Base-by-base conservation (phyloP, 495 filamentous ascomycete species). In the Daldinia concentrica region DNA sequence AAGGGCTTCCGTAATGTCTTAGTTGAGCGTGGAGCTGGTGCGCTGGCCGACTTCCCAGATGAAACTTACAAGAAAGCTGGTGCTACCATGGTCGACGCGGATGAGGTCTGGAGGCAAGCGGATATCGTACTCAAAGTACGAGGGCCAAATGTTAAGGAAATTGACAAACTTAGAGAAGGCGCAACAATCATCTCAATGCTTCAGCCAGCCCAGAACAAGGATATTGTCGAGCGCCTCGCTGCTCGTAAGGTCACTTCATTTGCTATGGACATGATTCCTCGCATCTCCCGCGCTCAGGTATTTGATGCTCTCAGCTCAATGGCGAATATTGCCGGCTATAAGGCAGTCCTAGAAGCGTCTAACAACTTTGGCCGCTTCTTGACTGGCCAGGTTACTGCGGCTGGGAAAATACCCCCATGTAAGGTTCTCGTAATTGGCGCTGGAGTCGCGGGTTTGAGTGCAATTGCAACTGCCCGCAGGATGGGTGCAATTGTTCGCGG, bases 311-410 rank as follows among this genome's bases (percentile, higher is more conserved):
- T 93, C 69, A 91, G 90, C 76, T 93, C 90, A 9, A 94, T 94
- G 92, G 91, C 92, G 62, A 95, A 95, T 68, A 95, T 93, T 78
- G 91, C 92, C 19, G 92, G 92, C 4, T 95, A 95, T 79, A 95
- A 93, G 77, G 92, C 91, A 17, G 90, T 95, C 1, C 79, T 95
- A 56, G 91, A 94, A 75, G 92, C 92, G 1, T 92, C 91, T 1
- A 94, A 93, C 78, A 86, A 89, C 71, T 95, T 93, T 77, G 92
- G 91, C 62, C 89, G 91, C 43, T 95, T 93, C 73, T 79, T 95
- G 64, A 93, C 92, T 30, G 92, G 91, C 43, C 92, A 95, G 73
- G 90, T 92, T 34, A 95, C 92, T 27, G 92, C 92, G 63, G 92
- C 92, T 61, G 92, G 91, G 57, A 84, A 93, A 81, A 92, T 95